Base-by-base conservation (phyloP, 768 basidiomycete species). In the Amanita fuliginea region DNA sequence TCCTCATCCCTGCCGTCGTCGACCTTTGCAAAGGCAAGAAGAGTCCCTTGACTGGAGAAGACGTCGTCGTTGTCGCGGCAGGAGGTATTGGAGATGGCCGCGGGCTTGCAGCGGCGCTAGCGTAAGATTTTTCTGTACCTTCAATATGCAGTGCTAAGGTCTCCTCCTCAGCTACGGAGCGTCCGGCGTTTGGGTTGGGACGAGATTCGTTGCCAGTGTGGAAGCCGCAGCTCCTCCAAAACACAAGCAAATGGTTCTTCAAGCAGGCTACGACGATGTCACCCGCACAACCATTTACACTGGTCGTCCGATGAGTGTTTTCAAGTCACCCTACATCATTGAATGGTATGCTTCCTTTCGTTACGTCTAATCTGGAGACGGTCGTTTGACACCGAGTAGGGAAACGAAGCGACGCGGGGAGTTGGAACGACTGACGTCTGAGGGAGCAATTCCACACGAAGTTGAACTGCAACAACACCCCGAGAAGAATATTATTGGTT, bases 101-200 rank as follows among this genome's bases (percentile, higher is more conserved):
- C 30, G 85, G 86, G 30, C 73, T 91, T 13, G 86, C 89, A 11
- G 84, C 80, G 14, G 67, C 85, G 24, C 75, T 88, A 49, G 73
- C 82, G 77, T 85, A 65, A 58, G 69, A 57, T 18, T 18, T 16
- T 21, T 22, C 8, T 26, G 18, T 34, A 18, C 19, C 13, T 47
- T 39, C 11, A 19, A 44, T 6, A 28, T 16, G 13, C 10, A 4
- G 26, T 35, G 24, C 18, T 49, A 43, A 42, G n/a, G 11, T 43
- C 24, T 21, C 46, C 24, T 21, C 46, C 22, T 42, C 54, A 85
- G 83, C 46, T 88, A 84, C 54, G 90, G 90, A 42, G 90, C 89
- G 4, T 72, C 82, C 2, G 90, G 83, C 39, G 84, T 92, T 3
- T 93, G 90, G 90, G 86, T 89, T 33, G 86, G 86, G 35, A 92